Evolutionary conservation across 192 early-diverging fungal species (phyloP).

Genomic region (Podila clonocystis): DNA sequence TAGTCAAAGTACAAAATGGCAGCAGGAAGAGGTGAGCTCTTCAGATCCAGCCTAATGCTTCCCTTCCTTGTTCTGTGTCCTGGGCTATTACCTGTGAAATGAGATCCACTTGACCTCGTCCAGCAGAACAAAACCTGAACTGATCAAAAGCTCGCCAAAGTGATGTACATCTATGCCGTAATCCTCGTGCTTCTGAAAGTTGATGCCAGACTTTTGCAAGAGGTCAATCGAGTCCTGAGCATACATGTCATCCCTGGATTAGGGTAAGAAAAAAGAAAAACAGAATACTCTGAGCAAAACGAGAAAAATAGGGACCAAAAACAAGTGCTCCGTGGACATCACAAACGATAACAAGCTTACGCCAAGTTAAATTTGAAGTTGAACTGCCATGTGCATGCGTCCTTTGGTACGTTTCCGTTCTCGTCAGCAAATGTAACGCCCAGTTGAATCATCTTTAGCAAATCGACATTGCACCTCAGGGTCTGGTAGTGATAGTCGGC

Average conservation of each 20-base stretch:
- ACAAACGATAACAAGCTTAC: conserved; percentile 53
- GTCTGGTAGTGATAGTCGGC: conserved; percentile 99
- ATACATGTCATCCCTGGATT: conserved; percentile 92
- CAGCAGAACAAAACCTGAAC: conserved; percentile 94
- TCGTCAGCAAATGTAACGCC: conserved; percentile 95
- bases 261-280: too few species aligned
- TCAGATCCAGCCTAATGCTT: not conserved
- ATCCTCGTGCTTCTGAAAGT: conserved; percentile 96
- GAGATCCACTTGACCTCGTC: conserved; percentile 98
- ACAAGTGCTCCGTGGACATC: too few species aligned
- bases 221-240: conserved; percentile 99
- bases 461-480: conserved; percentile 96
- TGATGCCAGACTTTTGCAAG: conserved; percentile 96
- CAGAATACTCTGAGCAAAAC: too few species aligned
- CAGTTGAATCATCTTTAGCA: conserved; percentile 97
- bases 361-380: conserved; percentile 97
- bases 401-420: conserved; percentile 84
- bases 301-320: too few species aligned
- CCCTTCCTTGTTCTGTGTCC: too few species aligned
- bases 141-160: conserved; percentile 97
- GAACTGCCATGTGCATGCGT: conserved; percentile 97
- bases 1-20: conserved; percentile 4
- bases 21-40: not conserved
- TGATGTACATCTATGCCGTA: conserved; percentile 95
- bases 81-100: conserved; percentile 87